Evolutionary conservation across 805 yeast genomes (phyloP), one percentile per base, ranked within the genome.

Genomic region (Sugiyamaella valdiviana): DNA sequence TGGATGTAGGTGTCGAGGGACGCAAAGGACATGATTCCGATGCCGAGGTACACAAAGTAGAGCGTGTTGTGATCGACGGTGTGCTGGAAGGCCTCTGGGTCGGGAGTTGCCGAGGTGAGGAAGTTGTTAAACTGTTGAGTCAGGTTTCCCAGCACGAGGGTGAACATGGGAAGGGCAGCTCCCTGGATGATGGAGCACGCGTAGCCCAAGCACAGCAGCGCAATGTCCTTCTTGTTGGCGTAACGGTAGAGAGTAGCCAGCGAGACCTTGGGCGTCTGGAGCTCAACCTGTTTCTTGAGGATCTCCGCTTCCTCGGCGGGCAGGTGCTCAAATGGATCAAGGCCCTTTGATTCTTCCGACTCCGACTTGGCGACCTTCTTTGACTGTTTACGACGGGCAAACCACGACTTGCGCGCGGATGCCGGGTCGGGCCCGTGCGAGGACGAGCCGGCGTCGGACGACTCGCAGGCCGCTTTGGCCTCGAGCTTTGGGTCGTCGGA

Each of bases 111-210:
- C 22, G 52, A 49, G 40, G 60, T 61, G 47, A 61, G 54, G 42
- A 60, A 70, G 40, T 52, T 45, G 40, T 64, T 59, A 56, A 72
- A 67, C 19, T 63, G 62, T 36, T 63, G 62, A 10, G 75, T 64
- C 48, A 71, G 54, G 38, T 60, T 56, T 21, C 75, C 75, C 22
- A 71, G 66, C 7, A 72, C 69, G 36, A 70, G 52, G 19, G 70
- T 66, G 59, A 68, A 69, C 55, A 70, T 57, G 2, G 74, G 74
- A 44, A 71, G 48, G 20, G 67, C 65, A 15, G 68, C 71, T 14
- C 74, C 74, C 12, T 67, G 65, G 3, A 65, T 66, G 7, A 66
- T 55, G 1, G 74, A 57, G 44, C 60, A 52, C 20, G 62, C 46
- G n/a, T 58, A 49, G 2, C 71, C 74, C 7, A 65, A 2, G 5